Conservation (phyloP, 1,284 basidiomycete genomes). For the Lignosus rhinocerotis region DNA sequence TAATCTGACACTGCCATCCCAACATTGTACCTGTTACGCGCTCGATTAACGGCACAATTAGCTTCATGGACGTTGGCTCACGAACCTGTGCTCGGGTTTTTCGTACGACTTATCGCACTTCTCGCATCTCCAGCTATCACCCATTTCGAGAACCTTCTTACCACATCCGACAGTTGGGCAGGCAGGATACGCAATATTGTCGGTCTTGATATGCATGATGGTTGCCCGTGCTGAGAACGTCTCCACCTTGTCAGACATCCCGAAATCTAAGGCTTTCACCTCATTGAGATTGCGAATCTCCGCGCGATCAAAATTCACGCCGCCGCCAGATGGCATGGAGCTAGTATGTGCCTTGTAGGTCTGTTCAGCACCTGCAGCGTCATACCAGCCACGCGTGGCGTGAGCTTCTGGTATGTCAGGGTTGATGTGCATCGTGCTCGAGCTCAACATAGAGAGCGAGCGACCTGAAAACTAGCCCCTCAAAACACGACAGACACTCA, state of each 20-base stretch:
- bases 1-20: slow-evolving; percentile 88
- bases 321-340: slow-evolving; percentile 38
- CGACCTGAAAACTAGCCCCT: slow-evolving; percentile 52
- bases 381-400: slow-evolving; percentile 90
- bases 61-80: slow-evolving; percentile 3
- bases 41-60: not conserved
- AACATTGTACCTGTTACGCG: slow-evolving; percentile 73
- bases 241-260: slow-evolving; percentile 78
- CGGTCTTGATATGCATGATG: slow-evolving; percentile 86
- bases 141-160: slow-evolving; percentile 86
- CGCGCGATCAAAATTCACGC: slow-evolving; percentile 59
- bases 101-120: slow-evolving; percentile 84
- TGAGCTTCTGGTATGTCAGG: slow-evolving; percentile 91
- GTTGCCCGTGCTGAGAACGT: slow-evolving; percentile 86
- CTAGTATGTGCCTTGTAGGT: slow-evolving; percentile 75
- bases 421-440: slow-evolving; percentile 77
- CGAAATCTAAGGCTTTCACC: slow-evolving; percentile 80
- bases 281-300: slow-evolving; percentile 80
- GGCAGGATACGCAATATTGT: slow-evolving; percentile 89
- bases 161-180: slow-evolving; percentile 84
- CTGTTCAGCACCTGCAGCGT: slow-evolving; percentile 60
- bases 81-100: slow-evolving; percentile 82
- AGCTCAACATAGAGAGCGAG: slow-evolving; percentile 72
- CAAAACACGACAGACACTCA: not conserved
- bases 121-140: slow-evolving; percentile 86